Evolutionary conservation across 2,329 filamentous ascomycete genomes (phyloP).

Genomic region (Aspergillus sp.): DNA sequence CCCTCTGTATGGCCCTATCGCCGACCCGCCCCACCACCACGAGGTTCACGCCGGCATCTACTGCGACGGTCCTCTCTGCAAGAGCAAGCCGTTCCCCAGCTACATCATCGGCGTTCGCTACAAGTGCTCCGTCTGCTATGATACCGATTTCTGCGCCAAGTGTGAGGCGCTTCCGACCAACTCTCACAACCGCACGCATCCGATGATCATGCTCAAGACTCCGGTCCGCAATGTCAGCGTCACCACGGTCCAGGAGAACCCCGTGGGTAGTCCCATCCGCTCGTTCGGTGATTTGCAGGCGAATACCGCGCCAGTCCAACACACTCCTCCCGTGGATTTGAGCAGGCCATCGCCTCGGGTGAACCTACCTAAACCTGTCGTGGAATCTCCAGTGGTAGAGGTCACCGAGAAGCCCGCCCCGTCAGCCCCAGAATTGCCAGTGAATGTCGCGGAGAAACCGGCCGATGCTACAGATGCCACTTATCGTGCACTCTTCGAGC

Average conservation of each 20-base stretch:
- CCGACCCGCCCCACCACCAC: slow-evolving; percentile 44
- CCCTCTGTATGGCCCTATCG: slow-evolving; percentile 71
- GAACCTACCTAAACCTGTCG: slow-evolving; percentile 1
- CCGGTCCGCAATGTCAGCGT: slow-evolving; percentile 85
- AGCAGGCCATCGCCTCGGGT: not conserved
- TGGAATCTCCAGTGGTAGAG: slow-evolving; percentile 5
- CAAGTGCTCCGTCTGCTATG: slow-evolving; percentile 95
- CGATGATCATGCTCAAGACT: slow-evolving; percentile 94
- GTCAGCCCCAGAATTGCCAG: slow-evolving; percentile 30
- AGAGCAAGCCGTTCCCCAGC: slow-evolving; percentile 43
- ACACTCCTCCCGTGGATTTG: slow-evolving; percentile 42
- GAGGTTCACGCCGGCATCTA: slow-evolving; percentile 78
- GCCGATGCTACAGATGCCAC: slow-evolving; percentile 28
- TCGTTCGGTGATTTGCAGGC: slow-evolving; percentile 65
- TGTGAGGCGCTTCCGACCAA: slow-evolving; percentile 88
- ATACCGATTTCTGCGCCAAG: slow-evolving; percentile 89
- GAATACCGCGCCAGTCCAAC: slow-evolving; percentile 46
- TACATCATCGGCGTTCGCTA: slow-evolving; percentile 83
- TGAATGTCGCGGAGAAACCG: slow-evolving; percentile 20
- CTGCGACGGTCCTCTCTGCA: slow-evolving; percentile 91
- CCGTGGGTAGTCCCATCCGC: slow-evolving; percentile 62
- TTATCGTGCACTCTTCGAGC: slow-evolving; percentile 67
- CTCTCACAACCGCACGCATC: slow-evolving; percentile 90
- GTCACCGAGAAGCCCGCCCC: slow-evolving; percentile 38
- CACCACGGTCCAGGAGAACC: slow-evolving; percentile 76